These are phyloP conservation scores for Populus davidiana DNA, from an alignment of 345 rosid species.

Conservation along the genomic window DNA sequence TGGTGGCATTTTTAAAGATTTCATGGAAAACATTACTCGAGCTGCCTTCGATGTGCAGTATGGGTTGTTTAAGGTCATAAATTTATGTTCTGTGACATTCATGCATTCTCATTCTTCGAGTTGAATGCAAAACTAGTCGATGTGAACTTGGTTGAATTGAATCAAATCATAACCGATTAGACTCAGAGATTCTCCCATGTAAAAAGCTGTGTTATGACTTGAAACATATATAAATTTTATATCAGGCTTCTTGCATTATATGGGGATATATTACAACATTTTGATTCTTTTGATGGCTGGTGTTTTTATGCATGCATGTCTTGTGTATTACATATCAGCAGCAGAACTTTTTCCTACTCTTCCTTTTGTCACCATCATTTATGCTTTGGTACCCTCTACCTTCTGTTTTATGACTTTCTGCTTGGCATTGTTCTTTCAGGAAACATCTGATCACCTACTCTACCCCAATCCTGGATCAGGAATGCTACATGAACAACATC, in stretches of 20 bases:
- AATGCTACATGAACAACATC: slow-evolving; percentile 93
- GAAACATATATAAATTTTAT: background rate
- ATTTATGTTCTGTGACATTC: slow-evolving; percentile 9
- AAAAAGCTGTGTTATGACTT: background rate
- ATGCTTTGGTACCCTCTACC: background rate
- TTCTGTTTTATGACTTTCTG: background rate
- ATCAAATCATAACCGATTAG: background rate
- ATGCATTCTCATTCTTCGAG: background rate
- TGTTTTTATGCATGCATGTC: background rate
- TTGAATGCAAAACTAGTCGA: background rate
- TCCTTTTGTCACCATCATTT: background rate
- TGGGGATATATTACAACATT: background rate
- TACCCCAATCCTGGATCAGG: slow-evolving; percentile 99
- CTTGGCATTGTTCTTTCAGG: slow-evolving; percentile 42
- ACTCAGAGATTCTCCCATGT: background rate
- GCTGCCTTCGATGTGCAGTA: slow-evolving; percentile 98
- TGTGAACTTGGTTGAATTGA: background rate
- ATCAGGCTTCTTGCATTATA: background rate
- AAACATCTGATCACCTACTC: slow-evolving; percentile 92
- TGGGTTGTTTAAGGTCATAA: slow-evolving; percentile 90
- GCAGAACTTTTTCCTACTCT: background rate
- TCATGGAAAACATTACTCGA: slow-evolving; percentile 94
- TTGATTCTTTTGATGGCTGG: background rate
- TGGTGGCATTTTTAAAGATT: slow-evolving; percentile 99
- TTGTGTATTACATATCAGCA: background rate